Evolutionary conservation across 2,329 filamentous ascomycete species (phyloP), one percentile per base, ranked within the genome.

Genomic region (Thermomyces lanuginosus): DNA sequence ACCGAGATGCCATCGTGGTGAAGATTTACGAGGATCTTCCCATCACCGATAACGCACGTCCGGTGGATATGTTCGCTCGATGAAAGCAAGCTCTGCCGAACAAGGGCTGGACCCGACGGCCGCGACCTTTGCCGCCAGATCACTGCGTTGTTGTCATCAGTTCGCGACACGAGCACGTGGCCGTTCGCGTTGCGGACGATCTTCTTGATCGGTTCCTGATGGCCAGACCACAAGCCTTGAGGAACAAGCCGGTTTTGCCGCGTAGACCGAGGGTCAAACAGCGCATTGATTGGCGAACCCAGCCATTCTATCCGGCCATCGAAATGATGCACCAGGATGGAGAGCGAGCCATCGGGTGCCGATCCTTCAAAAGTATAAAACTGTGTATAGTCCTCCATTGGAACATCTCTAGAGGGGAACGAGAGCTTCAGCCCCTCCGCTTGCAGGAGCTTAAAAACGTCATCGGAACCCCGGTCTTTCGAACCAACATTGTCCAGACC

Each of bases 381-480:
- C 41, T 80, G 76, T 8, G 74, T 66, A 46, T 86, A 69, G 37
- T 69, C 62, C 29, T 59, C 51, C 11, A 46, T 36, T 4, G 32
- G 29, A 7, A 41, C 36, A 10, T 44, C 27, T 7, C 35, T 46
- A 7, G 42, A 29, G 31, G 48, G 43, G 31, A 60, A 53, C 4
- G 49, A 50, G 22, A 61, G 46, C 21, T 55, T 42, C 30, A 75
- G 38, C 2, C 65, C 65, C 42, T 79, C 70, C 14, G 84, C 68
- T 43, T 91, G 79, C 1, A 81, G 72, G 39, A 93, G 74, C 44
- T 82, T 89, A 58, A 89, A 91, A n/a, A 86, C 69, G 35, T 74
- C 72, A 15, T 71, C 63, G 3, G 66, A 62, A 32, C 69, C 69
- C 38, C 69, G 70, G 16, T 64, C 60, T 43, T 75, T 81, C 40